Conservation (phyloP, 2,329 filamentous ascomycete genomes). For the Cercospora canescens region DNA sequence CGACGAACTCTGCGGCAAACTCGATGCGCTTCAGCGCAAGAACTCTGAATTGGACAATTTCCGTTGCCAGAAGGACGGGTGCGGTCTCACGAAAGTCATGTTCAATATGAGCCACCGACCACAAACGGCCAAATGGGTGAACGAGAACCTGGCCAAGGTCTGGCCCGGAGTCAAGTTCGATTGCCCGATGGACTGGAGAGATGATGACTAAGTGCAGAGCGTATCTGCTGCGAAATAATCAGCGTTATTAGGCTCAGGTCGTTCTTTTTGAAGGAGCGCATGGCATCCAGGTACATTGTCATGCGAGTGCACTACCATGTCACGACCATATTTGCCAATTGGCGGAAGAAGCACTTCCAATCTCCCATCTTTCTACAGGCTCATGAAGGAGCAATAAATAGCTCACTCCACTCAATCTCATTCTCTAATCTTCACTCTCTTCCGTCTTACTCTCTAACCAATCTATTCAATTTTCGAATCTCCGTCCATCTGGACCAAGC, state of each 20-base stretch:
- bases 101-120: background rate
- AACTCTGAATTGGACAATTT: background rate
- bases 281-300: too few species aligned
- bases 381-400: background rate
- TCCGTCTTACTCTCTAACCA: constrained; percentile 19
- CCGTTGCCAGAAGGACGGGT: background rate
- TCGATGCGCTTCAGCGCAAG: background rate
- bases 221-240: too few species aligned
- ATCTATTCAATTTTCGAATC: constrained; percentile 56
- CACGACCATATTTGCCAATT: background rate
- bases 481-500: constrained; percentile 70
- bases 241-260: too few species aligned
- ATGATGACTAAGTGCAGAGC: too few species aligned
- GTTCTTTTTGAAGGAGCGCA: too few species aligned
- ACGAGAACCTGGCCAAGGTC: background rate
- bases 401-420: background rate
- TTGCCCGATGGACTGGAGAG: background rate
- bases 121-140: background rate
- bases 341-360: background rate
- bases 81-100: background rate
- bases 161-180: background rate
- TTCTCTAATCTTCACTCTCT: background rate
- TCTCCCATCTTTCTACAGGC: background rate
- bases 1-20: background rate
- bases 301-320: background rate